Conservation (phyloP, 495 filamentous ascomycete genomes). For the Aspergillus diversus region DNA sequence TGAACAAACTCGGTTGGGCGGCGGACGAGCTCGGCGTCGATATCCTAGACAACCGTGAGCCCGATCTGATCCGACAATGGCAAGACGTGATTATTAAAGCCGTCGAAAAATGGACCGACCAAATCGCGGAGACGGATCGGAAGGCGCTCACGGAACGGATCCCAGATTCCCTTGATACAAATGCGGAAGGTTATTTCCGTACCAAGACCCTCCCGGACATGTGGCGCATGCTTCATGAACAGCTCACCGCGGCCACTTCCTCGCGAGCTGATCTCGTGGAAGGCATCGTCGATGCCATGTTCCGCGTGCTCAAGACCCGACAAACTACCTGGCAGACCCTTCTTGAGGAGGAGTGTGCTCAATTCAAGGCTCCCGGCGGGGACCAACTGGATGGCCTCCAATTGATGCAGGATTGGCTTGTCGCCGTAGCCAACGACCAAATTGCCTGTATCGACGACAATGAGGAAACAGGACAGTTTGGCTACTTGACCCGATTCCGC, state of each 20-base stretch:
- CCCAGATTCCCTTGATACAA: conserved; percentile 78
- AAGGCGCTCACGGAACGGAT: conserved; percentile 77
- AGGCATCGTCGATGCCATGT: conserved; percentile 93
- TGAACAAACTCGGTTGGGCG: conserved; percentile 82
- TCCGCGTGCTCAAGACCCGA: conserved; percentile 76
- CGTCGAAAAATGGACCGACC: conserved; percentile 96
- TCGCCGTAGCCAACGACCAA: conserved; percentile 98
- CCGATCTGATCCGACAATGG: conserved; percentile 90
- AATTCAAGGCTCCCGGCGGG: conserved; percentile 61
- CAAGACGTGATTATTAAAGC: conserved; percentile 90
- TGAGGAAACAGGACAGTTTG: conserved; percentile 64
- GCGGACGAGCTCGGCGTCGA: conserved; percentile 75
- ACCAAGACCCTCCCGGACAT: conserved; percentile 88
- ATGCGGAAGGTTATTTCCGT: conserved; percentile 84
- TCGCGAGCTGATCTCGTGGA: conserved; percentile 85
- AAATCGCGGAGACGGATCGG: conserved; percentile 78
- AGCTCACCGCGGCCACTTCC: conserved; percentile 80
- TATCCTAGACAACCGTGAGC: conserved; percentile 83
- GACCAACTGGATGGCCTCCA: conserved; percentile 77
- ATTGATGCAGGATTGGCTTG: conserved; percentile 85
- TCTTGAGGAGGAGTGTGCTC: conserved; percentile 81
- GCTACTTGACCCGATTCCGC: conserved; percentile 81
- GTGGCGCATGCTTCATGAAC: conserved; percentile 97
- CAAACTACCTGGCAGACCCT: conserved; percentile 85
- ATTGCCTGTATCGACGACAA: conserved; percentile 95